Base-by-base conservation (phyloP, 495 filamentous ascomycete species). In the Apodospora peruviana region DNA sequence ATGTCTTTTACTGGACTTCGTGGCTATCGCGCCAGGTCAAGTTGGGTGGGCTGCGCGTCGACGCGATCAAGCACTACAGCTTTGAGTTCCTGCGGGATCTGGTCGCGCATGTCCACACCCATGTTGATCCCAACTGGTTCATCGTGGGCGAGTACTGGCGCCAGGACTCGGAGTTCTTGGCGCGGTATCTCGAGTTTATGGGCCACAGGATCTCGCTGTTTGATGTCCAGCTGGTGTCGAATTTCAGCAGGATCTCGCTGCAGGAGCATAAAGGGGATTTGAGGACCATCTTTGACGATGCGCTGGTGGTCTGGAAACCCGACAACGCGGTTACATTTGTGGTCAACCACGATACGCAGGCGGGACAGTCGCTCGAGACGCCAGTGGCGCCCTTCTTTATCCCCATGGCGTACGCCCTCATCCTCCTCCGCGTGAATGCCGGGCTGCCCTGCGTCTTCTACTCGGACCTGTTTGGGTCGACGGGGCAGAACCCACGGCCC, bases 91-190 rank as follows among this genome's bases (percentile, higher is more conserved):
- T 85, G 23, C 72, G 73, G 29, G 69, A 78, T 7, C 83, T 67
- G 0, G 1, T 61, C 1, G 18, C 1, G 3, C 46, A 63, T 20
- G 52, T 88, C 23, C 70, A 81, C 20, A 53, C 68, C 12, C 56
- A 64, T 0, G 64, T 74, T 32, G 76, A 77, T 21, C 52, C 65
- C 0, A 68, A 79, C 8, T 82, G 78, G 65, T 87, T 87, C 56
- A 68, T 86, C 17, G 83, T 91, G 8, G 85, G 83, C 22, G 87
- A 90, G 56, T 88, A 83, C 58, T 90, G 85, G 86, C 75, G 76
- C 44, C 80, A 77, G 19, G 75, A 84, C 49, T 58, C 76, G 1
- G 56, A 74, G 12, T 67, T 72, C 24, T 73, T 89, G 49, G 54
- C 68, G 0, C 61, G 68, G 4, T 88, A 83, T 56, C 66, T 89